Percentiles rank a stretch among this genome's conserved stretches.
Evolutionary conservation across 345 rosid genomes (phyloP).

Genomic region (Salix purpurea): DNA sequence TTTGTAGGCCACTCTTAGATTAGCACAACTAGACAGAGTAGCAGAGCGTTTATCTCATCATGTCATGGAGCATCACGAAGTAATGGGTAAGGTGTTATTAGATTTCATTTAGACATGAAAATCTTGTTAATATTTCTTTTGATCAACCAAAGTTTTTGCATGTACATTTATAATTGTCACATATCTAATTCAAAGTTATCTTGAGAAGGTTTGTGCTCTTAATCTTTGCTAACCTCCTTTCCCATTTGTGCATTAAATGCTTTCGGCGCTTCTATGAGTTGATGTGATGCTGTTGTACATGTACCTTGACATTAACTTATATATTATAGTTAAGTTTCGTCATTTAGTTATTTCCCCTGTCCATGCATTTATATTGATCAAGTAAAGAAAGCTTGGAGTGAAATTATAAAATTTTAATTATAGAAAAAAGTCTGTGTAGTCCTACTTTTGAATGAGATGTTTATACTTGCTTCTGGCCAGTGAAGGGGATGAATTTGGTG

Average conservation of each 20-base stretch:
- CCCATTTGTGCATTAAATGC: not conserved
- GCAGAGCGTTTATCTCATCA: constrained; percentile 69
- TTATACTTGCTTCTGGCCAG: constrained; percentile 66
- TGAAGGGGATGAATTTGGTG: constrained; percentile 99
- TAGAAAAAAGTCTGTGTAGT: not conserved
- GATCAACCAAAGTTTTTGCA: not conserved
- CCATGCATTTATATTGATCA: not conserved
- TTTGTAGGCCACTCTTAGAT: constrained; percentile 76
- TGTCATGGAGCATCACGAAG: constrained; percentile 98
- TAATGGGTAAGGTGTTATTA: constrained; percentile 66
- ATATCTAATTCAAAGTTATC: not conserved
- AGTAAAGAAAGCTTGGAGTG: not conserved
- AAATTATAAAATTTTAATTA: not conserved
- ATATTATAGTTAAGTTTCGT: not conserved
- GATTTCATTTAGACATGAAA: not conserved
- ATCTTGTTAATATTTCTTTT: not conserved
- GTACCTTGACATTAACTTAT: not conserved
- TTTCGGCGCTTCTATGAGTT: not conserved
- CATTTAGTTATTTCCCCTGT: not conserved
- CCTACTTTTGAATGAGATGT: constrained; percentile 13
- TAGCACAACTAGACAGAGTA: constrained; percentile 83
- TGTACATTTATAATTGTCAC: not conserved
- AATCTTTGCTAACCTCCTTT: not conserved
- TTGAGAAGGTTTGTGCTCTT: not conserved
- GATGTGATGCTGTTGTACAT: not conserved